Evolutionary conservation across 2,329 filamentous ascomycete species (phyloP), one percentile per base, ranked within the genome.

Genomic region (Aciculosporium take): DNA sequence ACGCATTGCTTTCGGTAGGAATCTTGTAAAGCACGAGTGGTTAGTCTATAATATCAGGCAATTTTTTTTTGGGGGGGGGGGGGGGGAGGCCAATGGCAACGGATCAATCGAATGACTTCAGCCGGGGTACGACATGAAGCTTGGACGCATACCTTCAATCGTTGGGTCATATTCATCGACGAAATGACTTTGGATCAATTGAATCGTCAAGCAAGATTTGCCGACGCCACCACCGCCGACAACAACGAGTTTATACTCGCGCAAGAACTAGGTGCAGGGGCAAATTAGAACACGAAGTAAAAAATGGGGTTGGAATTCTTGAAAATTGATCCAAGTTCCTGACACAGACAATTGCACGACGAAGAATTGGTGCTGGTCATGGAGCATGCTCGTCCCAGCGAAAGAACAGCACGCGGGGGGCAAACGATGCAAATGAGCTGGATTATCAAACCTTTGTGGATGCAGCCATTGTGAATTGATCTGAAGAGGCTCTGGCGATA

Each of bases 1-100:
- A 94, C 81, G 64, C 91, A 96, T 74, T 96, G 91, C 81, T 98
- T 98, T 71, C 91, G 87, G 74, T 98, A 98, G 48, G 91, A 96
- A 62, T 98, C 91, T n/a, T 98, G 62, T 40, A n/a, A 23, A 42
- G 24, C 58, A 42, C 56, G 10, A n/a, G 7, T 3, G 17, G 31
- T 40, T 35, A 40, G 39, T 40, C 30, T 15, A 20, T 7, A 20
- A 25, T n/a, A n/a, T n/a, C n/a, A n/a, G n/a, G n/a, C n/a, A n/a
- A n/a, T n/a, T n/a, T n/a, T n/a, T n/a, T n/a, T n/a, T n/a, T n/a
- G n/a, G 8, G 8, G 3, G 10, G 13, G 24, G 24, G 7, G 12
- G 4, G 31, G 13, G 10, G 6, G 9, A 34, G 23, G 24, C 23
- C 5, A 23, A 20, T 6, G 17, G 4, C 17, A 28, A 34, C 15